Percentiles rank a stretch among this genome's conserved stretches.
phyloP scores from a whole-genome alignment of 768 basidiomycete genomes.

The Fistulinella prunicolor region DNA sequence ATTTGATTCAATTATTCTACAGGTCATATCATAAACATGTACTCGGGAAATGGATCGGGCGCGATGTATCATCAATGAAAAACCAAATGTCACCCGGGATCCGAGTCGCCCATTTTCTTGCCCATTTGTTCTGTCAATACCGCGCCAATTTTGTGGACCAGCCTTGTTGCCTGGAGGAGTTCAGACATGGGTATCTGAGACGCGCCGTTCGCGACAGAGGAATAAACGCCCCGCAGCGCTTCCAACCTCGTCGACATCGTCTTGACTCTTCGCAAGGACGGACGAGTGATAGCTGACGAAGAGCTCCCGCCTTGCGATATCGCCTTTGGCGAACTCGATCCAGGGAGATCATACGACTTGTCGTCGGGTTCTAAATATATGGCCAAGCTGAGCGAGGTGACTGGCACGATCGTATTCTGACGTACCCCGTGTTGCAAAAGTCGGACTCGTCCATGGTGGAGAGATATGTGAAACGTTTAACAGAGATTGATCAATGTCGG shows the following conservation, averaged over 20 bases:
- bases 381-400: background rate
- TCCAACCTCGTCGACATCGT: slow-evolving; percentile 44
- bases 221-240: slow-evolving; percentile 43
- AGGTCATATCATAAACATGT: too few species aligned
- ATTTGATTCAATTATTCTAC: too few species aligned
- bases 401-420: too few species aligned
- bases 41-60: too few species aligned
- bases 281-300: slow-evolving; percentile 1
- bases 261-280: slow-evolving; percentile 36
- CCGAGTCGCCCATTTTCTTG: slow-evolving; percentile 34
- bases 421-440: too few species aligned
- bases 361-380: background rate
- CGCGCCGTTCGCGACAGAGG: slow-evolving; percentile 38
- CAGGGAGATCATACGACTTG: background rate
- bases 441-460: background rate
- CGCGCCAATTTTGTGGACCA: slow-evolving; percentile 46
- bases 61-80: too few species aligned
- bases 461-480: slow-evolving; percentile 8
- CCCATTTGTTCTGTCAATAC: slow-evolving; percentile 46
- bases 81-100: slow-evolving; percentile 6
- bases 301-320: slow-evolving; percentile 12
- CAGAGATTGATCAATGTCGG: slow-evolving; percentile 23
- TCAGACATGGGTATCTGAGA: slow-evolving; percentile 52
- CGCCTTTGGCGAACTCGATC: slow-evolving; percentile 1
- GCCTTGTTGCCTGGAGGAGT: slow-evolving; percentile 42